phyloP scores from a whole-genome alignment of 2,329 filamentous ascomycete genomes.

The Calycina marina region DNA sequence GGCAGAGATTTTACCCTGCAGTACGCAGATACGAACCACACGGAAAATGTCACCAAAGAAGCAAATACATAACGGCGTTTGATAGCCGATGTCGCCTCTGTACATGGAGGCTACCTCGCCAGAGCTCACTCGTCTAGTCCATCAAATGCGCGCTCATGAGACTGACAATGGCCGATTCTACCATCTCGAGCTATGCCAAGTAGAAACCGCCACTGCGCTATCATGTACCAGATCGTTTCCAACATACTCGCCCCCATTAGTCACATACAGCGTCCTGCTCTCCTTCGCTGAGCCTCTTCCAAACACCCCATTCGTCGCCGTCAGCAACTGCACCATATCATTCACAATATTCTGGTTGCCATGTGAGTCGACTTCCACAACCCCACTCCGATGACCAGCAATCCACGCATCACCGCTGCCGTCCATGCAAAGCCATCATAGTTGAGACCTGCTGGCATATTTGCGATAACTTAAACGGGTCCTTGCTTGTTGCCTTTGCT shows the following conservation, averaged over 20 bases:
- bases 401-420: not conserved
- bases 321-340: slow-evolving; percentile 5
- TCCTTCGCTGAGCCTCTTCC: slow-evolving; percentile 5
- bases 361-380: not conserved
- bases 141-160: no score
- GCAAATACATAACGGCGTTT: no score
- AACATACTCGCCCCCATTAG: slow-evolving; percentile 8
- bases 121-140: no score
- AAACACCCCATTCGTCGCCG: slow-evolving; percentile 8
- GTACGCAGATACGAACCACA: no score
- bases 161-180: no score
- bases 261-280: slow-evolving; percentile 8
- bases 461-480: slow-evolving; percentile 4
- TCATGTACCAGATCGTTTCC: not conserved
- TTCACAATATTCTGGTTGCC: not conserved
- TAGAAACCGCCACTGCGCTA: not conserved
- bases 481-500: slow-evolving; percentile 4
- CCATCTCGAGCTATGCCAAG: no score
- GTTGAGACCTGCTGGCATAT: slow-evolving; percentile 1
- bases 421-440: slow-evolving; percentile 11
- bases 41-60: no score
- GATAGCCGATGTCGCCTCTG: no score
- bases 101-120: no score
- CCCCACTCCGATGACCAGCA: not conserved
- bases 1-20: no score